These are phyloP conservation scores for Saccharum officinarum DNA, from an alignment of 176 grass and related monocot genomes.

Conservation along the genomic window DNA sequence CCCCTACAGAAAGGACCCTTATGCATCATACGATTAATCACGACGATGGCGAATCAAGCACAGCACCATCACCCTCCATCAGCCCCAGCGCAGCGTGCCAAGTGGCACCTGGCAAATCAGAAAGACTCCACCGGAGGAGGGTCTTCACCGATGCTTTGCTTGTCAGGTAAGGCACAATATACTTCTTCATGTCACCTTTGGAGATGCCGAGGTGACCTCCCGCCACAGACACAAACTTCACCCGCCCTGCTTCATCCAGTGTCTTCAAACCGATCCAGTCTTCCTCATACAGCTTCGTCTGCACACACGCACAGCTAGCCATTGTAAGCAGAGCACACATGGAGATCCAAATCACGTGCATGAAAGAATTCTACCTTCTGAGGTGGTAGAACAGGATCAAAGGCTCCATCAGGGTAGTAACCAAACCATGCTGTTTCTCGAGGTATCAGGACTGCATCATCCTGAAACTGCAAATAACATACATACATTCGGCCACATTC, in stretches of 20 bases:
- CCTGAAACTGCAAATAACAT: slow-evolving; percentile 59
- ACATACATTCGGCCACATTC: background rate
- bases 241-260: slow-evolving; percentile 76
- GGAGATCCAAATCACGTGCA: background rate
- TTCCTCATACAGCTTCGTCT: slow-evolving; percentile 82
- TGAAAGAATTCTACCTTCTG: slow-evolving; percentile 40
- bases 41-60: background rate
- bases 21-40: background rate
- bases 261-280: slow-evolving; percentile 89
- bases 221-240: slow-evolving; percentile 69
- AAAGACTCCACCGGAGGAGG: background rate
- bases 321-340: background rate
- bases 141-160: background rate
- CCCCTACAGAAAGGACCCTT: background rate
- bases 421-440: slow-evolving; percentile 95
- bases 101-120: background rate
- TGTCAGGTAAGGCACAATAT: slow-evolving; percentile 79
- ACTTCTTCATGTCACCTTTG: slow-evolving; percentile 67
- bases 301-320: slow-evolving; percentile 9
- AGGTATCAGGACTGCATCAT: slow-evolving; percentile 77
- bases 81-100: background rate
- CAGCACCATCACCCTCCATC: background rate
- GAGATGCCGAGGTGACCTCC: slow-evolving; percentile 89
- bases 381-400: slow-evolving; percentile 55
- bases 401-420: slow-evolving; percentile 90